Conservation (phyloP, 1,284 basidiomycete species). For the Caloboletus inedulis region DNA sequence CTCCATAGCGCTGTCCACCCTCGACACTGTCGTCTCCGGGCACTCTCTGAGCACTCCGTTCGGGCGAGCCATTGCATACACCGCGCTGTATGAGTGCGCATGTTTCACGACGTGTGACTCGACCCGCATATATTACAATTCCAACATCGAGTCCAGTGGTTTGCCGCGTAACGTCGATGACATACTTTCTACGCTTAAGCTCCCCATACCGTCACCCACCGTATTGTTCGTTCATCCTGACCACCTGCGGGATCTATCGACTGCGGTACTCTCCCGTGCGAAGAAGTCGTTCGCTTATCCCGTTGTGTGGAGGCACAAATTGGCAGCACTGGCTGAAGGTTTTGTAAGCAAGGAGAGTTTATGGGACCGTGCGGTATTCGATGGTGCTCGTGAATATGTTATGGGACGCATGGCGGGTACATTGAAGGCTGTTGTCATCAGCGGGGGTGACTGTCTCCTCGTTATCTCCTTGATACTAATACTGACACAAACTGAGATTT, state of each 20-base stretch:
- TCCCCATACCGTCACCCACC: conserved; percentile 66
- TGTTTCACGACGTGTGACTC: conserved; percentile 65
- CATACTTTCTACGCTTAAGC: conserved; percentile 43
- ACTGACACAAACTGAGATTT: conserved; percentile 19
- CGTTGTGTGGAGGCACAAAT: conserved; percentile 72
- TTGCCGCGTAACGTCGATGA: conserved; percentile 42
- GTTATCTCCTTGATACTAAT: background rate
- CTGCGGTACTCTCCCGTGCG: conserved; percentile 51
- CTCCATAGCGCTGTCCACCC: conserved; percentile 54
- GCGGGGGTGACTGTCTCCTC: conserved; percentile 49
- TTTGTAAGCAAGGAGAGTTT: conserved; percentile 71
- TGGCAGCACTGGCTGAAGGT: conserved; percentile 60
- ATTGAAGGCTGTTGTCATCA: conserved; percentile 58
- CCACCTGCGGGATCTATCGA: conserved; percentile 52
- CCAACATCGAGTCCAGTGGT: conserved; percentile 3
- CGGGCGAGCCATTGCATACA: conserved; percentile 70
- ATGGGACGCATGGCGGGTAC: conserved; percentile 58
- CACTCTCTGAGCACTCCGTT: conserved; percentile 67
- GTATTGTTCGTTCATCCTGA: conserved; percentile 59
- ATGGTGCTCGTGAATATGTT: conserved; percentile 56
- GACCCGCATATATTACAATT: conserved; percentile 45
- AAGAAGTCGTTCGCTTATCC: conserved; percentile 50
- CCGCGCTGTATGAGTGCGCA: conserved; percentile 68
- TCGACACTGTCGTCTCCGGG: conserved; percentile 73
- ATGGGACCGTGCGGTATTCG: conserved; percentile 75